Evolutionary conservation across 805 yeast species (phyloP), one percentile per base, ranked within the genome.

Genomic region (Candida rishiriensis): DNA sequence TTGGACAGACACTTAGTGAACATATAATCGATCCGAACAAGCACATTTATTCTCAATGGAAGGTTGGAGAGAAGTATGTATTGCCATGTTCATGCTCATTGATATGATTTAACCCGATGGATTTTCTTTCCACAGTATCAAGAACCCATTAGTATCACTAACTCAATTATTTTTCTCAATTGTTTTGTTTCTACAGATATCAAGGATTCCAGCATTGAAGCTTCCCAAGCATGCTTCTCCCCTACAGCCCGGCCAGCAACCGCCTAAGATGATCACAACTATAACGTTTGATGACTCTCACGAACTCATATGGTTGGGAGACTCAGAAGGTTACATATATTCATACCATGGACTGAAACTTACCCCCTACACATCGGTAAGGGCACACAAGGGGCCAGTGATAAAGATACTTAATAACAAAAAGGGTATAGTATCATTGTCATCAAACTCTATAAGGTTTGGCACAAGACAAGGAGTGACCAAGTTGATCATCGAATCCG

Each of bases 261-360:
- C 53, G 6, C 54, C 41, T 31, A 57, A 47, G 43, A 49, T 55
- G 34, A 50, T 60, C 9, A 59, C 70, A 2, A 52, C 64, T 10
- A 36, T 78, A 8, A 62, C 64, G 3, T 89, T 89, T 61, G 97
- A 90, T 64, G 73, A 73, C 32, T 66, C 74, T n/a, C 76, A 81
- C 47, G 93, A 90, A 53, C 68, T 93, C 37, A 59, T 90, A 2
- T 91, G 98, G 98, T 72, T 83, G 1, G 96, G 95, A 14, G 93
- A 87, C 59, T 61, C 78, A 1, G 72, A 69, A 33, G 86, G 90
- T 3, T 63, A 71, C 36, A 55, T 73, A 0, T 63, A 70, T 3
- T 67, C 75, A 2, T 71, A 53, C 43, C 67, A 65, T 28, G 81
- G 77, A 11, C 69, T 73, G 10, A 66, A 69, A 10, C 63, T 82